Percentiles rank a stretch among this genome's conserved stretches.
Evolutionary conservation across 768 basidiomycete species (phyloP).

Genomic region (Phanerodontia chrysosporium): DNA sequence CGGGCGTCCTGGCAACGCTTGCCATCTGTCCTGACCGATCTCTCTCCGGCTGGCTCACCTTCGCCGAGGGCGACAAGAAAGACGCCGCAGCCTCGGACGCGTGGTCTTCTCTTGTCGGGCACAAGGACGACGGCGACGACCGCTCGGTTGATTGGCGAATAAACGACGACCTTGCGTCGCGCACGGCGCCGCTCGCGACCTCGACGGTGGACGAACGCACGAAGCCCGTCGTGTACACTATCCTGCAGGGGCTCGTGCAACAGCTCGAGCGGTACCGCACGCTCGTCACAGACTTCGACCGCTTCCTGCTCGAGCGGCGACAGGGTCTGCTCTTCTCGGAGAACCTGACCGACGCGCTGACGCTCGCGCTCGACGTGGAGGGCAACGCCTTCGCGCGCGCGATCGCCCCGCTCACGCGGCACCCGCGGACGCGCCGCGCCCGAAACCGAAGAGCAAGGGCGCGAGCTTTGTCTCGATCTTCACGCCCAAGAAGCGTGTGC

Average conservation of each 20-base stretch:
- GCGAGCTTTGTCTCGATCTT: constrained; percentile 69
- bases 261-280: constrained; percentile 81
- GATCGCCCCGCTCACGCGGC: constrained; percentile 19
- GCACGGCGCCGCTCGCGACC: constrained; percentile 57
- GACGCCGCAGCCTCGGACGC: constrained; percentile 13
- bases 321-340: constrained; percentile 89
- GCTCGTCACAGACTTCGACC: constrained; percentile 75
- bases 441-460: constrained; percentile 48
- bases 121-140: constrained; percentile 65
- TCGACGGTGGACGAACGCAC: constrained; percentile 66
- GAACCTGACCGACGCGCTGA: constrained; percentile 86
- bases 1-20: constrained; percentile 73
- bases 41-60: constrained; percentile 85
- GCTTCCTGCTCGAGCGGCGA: constrained; percentile 77
- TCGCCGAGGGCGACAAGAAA: constrained; percentile 42
- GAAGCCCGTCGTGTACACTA: constrained; percentile 75
- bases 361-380: constrained; percentile 60
- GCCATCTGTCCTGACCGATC: constrained; percentile 85
- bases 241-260: constrained; percentile 74
- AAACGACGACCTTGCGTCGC: constrained; percentile 58
- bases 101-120: neutral
- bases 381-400: constrained; percentile 21
- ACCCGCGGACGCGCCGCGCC: constrained; percentile 20
- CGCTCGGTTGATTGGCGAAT: constrained; percentile 75
- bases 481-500: constrained; percentile 68